A percentile compares a stretch with the other conserved stretches of the same genome.
These are phyloP conservation scores for Coccomyxa sp. DNA, from an alignment of 139 green algal genomes.

Conservation along the genomic window DNA sequence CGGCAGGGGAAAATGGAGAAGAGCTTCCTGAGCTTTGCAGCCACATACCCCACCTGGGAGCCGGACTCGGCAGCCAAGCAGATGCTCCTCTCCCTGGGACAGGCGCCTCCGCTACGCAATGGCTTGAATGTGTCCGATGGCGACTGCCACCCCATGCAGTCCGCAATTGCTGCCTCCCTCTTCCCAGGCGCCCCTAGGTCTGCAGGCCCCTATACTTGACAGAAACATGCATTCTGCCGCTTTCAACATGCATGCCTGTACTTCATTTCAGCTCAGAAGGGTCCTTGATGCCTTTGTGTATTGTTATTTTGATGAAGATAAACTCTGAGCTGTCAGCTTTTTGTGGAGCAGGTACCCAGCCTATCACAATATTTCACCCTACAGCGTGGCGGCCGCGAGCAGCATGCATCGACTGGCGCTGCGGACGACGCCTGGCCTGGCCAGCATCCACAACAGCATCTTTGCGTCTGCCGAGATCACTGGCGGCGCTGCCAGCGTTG, in stretches of 20 bases:
- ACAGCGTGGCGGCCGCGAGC: neutral
- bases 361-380: neutral
- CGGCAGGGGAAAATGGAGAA: constrained; percentile 94
- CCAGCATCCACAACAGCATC: neutral
- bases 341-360: neutral
- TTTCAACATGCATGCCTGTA: neutral
- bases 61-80: constrained; percentile 41
- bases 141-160: neutral
- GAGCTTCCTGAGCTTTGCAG: constrained; percentile 82
- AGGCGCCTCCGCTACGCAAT: neutral
- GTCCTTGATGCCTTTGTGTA: too few species aligned
- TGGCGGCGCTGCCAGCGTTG: neutral
- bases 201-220: neutral
- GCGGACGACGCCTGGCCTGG: neutral
- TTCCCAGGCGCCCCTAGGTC: constrained; percentile 1
- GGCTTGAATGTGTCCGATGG: too few species aligned
- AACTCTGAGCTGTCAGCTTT: neutral
- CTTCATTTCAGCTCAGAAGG: neutral
- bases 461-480: constrained; percentile 20
- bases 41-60: constrained; percentile 83
- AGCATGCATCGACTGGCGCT: neutral
- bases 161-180: neutral
- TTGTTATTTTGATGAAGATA: neutral
- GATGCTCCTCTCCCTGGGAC: constrained; percentile 40
- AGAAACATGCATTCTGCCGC: neutral